phyloP scores from a whole-genome alignment of 139 green algal genomes.

The Coelastrella sp. region DNA sequence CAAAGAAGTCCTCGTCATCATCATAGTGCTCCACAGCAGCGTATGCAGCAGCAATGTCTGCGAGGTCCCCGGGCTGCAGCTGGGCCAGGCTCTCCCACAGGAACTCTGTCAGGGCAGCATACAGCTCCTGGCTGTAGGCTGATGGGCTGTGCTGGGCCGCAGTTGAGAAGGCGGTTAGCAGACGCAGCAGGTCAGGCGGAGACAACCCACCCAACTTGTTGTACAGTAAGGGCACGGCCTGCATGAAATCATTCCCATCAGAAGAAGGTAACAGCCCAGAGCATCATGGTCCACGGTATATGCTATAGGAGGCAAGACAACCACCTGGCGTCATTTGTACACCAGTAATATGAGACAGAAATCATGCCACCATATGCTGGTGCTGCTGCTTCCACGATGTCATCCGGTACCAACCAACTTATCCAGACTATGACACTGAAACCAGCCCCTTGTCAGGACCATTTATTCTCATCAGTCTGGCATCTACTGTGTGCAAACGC shows the following conservation, averaged over 20 bases:
- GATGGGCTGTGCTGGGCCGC: conserved; percentile 20
- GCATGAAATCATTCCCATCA: not conserved
- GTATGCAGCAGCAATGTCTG: conserved; percentile 37
- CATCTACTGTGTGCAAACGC: too few relatives aligned
- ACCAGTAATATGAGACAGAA: not conserved
- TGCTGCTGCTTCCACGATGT: not conserved
- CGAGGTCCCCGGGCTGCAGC: not conserved
- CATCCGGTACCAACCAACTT: not conserved
- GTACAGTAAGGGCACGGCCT: conserved; percentile 43
- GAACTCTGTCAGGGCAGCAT: conserved; percentile 44
- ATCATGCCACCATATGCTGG: not conserved
- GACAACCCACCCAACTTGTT: conserved; percentile 7
- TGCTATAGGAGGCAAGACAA: too few relatives aligned
- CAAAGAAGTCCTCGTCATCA: conserved; percentile 50
- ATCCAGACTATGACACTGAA: not conserved
- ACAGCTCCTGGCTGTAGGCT: conserved; percentile 49
- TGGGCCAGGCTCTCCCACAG: conserved; percentile 37
- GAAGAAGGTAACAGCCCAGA: too few relatives aligned
- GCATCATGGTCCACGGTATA: too few relatives aligned
- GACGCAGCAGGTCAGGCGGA: not conserved
- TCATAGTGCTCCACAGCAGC: conserved; percentile 42
- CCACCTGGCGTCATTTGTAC: too few relatives aligned
- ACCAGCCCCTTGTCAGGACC: too few relatives aligned
- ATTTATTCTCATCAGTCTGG: too few relatives aligned
- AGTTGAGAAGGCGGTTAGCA: conserved; percentile 30